phyloP scores from a whole-genome alignment of 1,284 basidiomycete genomes.

The Cerioporus squamosus region DNA sequence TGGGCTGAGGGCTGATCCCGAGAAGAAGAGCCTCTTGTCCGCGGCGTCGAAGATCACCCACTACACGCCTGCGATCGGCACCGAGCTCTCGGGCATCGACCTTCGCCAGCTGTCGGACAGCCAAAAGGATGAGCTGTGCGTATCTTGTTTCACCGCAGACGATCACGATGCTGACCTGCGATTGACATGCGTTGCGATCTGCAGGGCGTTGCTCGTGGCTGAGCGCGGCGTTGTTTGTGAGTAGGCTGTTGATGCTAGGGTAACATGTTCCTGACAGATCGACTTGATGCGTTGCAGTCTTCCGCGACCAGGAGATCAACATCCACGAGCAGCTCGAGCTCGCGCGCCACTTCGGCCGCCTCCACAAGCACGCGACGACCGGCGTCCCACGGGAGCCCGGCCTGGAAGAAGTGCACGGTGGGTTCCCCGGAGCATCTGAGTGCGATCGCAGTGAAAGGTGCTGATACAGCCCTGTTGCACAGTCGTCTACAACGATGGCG shows the following conservation, averaged over 20 bases:
- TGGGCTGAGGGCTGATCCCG: constrained; percentile 61
- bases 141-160: constrained; percentile 6
- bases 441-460: not conserved
- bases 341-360: constrained; percentile 74
- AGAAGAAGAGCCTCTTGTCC: constrained; percentile 57
- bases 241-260: constrained; percentile 29
- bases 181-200: constrained; percentile 7
- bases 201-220: constrained; percentile 66
- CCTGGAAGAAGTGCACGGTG: constrained; percentile 80
- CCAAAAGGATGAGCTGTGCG: constrained; percentile 73
- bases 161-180: constrained; percentile 2
- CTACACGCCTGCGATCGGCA: constrained; percentile 67
- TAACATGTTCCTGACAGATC: constrained; percentile 15
- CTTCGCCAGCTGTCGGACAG: constrained; percentile 57
- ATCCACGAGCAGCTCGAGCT: constrained; percentile 76
- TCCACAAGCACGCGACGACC: constrained; percentile 85
- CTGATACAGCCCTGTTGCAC: constrained; percentile 9
- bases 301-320: constrained; percentile 72
- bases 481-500: constrained; percentile 75
- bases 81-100: constrained; percentile 67
- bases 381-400: constrained; percentile 72
- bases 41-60: constrained; percentile 64
- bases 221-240: constrained; percentile 73
- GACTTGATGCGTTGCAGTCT: constrained; percentile 46
- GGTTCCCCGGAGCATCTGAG: constrained; percentile 26